Percentiles rank a stretch among this genome's conserved stretches.
phyloP scores from a whole-genome alignment of 2,329 filamentous ascomycete genomes.

The Trichoderma atroviride region DNA sequence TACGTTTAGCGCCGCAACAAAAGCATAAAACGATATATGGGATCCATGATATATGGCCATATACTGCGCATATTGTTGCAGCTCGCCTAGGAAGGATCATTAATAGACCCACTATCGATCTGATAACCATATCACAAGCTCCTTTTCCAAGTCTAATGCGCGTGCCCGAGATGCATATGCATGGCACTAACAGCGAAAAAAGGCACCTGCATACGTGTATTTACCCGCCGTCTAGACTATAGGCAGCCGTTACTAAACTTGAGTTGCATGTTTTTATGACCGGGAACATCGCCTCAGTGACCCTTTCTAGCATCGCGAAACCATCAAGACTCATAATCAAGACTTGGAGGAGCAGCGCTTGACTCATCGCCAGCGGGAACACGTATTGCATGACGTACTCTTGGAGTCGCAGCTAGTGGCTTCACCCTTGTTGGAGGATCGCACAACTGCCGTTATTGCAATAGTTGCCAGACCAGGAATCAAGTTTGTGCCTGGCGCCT shows the following conservation, averaged over 20 bases:
- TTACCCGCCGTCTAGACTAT: too few relatives aligned
- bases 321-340: background rate
- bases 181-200: background rate
- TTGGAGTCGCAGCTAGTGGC: background rate
- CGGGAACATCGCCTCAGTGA: background rate
- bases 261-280: background rate
- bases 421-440: background rate
- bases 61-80: background rate
- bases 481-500: constrained; percentile 2
- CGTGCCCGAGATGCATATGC: background rate
- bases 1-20: background rate
- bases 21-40: background rate
- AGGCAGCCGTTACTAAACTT: too few relatives aligned
- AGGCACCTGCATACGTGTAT: background rate
- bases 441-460: background rate
- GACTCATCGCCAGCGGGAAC: background rate
- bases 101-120: background rate
- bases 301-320: background rate
- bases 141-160: background rate
- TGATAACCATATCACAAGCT: background rate
- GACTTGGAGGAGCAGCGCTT: background rate
- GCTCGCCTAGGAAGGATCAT: background rate
- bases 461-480: background rate
- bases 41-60: background rate
- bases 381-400: background rate